Conservation (phyloP, 2,329 filamentous ascomycete species). For the Pseudocercospora eumusae region DNA sequence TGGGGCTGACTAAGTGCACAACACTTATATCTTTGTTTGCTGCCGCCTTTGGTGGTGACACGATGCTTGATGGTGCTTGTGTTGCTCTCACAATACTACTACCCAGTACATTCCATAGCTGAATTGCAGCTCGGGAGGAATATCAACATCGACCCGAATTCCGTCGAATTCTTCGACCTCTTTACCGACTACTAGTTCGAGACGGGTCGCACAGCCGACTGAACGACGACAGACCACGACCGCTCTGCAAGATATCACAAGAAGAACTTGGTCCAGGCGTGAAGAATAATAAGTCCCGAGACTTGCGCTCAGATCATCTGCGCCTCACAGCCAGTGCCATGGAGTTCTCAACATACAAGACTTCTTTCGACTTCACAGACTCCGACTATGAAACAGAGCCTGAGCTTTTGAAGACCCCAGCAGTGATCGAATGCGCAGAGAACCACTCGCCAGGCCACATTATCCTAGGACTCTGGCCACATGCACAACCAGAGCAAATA, state of each 20-base stretch:
- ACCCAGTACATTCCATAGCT: neutral
- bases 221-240: too few species aligned
- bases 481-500: slow-evolving; percentile 32
- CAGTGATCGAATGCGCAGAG: slow-evolving; percentile 6
- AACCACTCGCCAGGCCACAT: slow-evolving; percentile 29
- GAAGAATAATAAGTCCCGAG: neutral
- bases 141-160: neutral
- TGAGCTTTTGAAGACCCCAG: neutral
- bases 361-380: neutral
- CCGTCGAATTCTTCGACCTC: neutral
- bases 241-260: too few species aligned
- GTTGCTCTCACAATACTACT: neutral
- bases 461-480: slow-evolving; percentile 35
- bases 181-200: too few species aligned
- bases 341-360: neutral
- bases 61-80: neutral
- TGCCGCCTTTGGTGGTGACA: neutral
- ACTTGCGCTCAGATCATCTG: neutral
- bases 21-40: slow-evolving; percentile 4
- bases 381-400: neutral
- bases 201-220: too few species aligned
- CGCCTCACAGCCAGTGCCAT: neutral
- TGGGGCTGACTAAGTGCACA: neutral
- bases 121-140: neutral
- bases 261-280: too few species aligned